Evolutionary conservation across 352 stramenopile genomes (phyloP).

Genomic region (Vaucheria bursata): DNA sequence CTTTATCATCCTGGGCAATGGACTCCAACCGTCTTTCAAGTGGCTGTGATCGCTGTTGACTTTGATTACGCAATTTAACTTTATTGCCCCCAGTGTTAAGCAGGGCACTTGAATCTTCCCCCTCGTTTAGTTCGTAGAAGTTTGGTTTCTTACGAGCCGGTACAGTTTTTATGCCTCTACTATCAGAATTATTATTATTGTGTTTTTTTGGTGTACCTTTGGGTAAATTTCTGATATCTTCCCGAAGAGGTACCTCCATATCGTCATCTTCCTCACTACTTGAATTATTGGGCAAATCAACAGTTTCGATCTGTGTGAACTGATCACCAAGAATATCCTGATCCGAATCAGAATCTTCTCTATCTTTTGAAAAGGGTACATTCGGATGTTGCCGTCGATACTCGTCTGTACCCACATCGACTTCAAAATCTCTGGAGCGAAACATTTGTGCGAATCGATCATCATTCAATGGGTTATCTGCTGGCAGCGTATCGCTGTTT

Average conservation of each 20-base stretch:
- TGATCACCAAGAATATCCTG: neutral
- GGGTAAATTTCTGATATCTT: neutral
- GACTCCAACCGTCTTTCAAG: neutral
- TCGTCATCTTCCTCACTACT: neutral
- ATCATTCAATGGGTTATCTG: slow-evolving; percentile 77
- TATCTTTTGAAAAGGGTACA: neutral
- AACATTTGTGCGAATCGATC: slow-evolving; percentile 95
- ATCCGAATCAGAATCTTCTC: neutral
- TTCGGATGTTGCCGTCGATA: slow-evolving; percentile 87
- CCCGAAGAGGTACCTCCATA: neutral
- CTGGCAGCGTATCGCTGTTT: slow-evolving; percentile 47
- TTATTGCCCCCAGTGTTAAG: neutral
- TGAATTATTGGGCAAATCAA: neutral
- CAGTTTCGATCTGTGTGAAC: neutral
- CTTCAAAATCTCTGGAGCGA: slow-evolving; percentile 89
- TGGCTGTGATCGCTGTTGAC: neutral
- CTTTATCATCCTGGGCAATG: neutral
- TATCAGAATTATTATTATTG: neutral
- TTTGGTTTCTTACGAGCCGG: neutral
- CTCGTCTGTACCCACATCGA: slow-evolving; percentile 90
- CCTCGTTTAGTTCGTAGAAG: slow-evolving; percentile 10
- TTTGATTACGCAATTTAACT: neutral
- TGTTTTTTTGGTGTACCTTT: neutral
- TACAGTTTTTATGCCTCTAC: neutral
- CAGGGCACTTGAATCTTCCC: neutral